These are phyloP conservation scores for Cytospora chrysosperma DNA, from an alignment of 2,329 filamentous ascomycete species.

Conservation along the genomic window DNA sequence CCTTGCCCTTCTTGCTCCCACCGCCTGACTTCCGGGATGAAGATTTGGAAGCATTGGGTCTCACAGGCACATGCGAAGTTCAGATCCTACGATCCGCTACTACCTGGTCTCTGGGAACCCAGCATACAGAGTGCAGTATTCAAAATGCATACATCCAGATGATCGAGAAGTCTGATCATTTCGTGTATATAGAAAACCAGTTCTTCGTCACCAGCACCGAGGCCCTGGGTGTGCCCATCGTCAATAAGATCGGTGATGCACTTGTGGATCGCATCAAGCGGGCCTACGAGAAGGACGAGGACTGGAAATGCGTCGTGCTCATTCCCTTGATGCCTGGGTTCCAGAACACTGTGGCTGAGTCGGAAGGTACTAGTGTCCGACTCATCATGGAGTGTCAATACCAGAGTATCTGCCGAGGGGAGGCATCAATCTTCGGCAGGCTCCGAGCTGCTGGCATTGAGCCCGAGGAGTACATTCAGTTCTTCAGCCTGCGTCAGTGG, in stretches of 20 bases:
- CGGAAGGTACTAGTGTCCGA: slow-evolving; percentile 90
- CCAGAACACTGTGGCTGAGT: slow-evolving; percentile 91
- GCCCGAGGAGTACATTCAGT: slow-evolving; percentile 92
- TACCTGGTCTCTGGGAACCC: slow-evolving; percentile 88
- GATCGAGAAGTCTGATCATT: slow-evolving; percentile 93
- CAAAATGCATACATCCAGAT: slow-evolving; percentile 93
- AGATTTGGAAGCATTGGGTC: slow-evolving; percentile 82
- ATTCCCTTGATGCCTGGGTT: slow-evolving; percentile 98
- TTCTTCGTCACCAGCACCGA: slow-evolving; percentile 96
- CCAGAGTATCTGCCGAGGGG: slow-evolving; percentile 90
- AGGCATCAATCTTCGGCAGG: slow-evolving; percentile 86
- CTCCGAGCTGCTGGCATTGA: slow-evolving; percentile 79
- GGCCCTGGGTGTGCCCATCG: slow-evolving; percentile 81
- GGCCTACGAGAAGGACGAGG: slow-evolving; percentile 78
- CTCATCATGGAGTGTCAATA: slow-evolving; percentile 98
- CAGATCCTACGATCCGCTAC: slow-evolving; percentile 90
- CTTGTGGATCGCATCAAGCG: slow-evolving; percentile 87
- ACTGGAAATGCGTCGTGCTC: slow-evolving; percentile 86
- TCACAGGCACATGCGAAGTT: slow-evolving; percentile 93
- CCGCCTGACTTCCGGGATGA: slow-evolving; percentile 86
- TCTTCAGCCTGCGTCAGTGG: slow-evolving; percentile 91
- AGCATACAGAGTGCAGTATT: slow-evolving; percentile 88
- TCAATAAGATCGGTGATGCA: slow-evolving; percentile 92
- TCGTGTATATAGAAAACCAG: slow-evolving; percentile 98
- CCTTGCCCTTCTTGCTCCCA: slow-evolving; percentile 88